phyloP scores from a whole-genome alignment of 2,329 filamentous ascomycete genomes.

The Colletotrichum ledebouriae region DNA sequence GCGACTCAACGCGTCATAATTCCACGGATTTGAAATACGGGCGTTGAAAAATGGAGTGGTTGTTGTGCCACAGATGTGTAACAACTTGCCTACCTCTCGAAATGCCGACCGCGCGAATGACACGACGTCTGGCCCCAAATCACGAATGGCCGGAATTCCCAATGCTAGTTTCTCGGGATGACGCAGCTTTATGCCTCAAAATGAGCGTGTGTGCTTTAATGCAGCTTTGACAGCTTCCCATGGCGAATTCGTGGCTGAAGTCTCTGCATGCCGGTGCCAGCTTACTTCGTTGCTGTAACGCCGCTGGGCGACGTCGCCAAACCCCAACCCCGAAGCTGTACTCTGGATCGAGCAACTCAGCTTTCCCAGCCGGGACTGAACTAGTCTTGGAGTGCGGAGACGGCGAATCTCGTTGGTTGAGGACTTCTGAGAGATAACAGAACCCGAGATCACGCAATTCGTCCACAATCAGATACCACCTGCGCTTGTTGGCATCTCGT shows the following conservation, averaged over 20 bases:
- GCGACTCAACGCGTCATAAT: conserved; percentile 23
- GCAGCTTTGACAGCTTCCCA: neutral
- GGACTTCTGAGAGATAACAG: conserved; percentile 1
- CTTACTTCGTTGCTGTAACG: conserved; percentile 19
- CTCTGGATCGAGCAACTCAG: neutral
- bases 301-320: conserved; percentile 13
- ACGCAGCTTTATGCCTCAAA: neutral
- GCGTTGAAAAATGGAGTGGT: conserved; percentile 24
- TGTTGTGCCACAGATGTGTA: neutral
- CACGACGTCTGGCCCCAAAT: neutral
- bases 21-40: neutral
- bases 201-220: neutral
- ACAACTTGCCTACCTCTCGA: neutral
- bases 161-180: neutral
- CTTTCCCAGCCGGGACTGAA: conserved; percentile 24
- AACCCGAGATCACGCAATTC: conserved; percentile 37
- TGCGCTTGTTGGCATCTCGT: neutral
- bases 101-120: neutral
- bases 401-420: conserved; percentile 26
- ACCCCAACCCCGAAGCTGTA: conserved; percentile 24
- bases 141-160: neutral
- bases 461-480: conserved; percentile 36
- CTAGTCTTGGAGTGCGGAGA: conserved; percentile 23
- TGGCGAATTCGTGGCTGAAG: neutral
- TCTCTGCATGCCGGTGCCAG: conserved; percentile 13